Evolutionary conservation across 2,329 filamentous ascomycete species (phyloP).

Genomic region (Pestalotiopsis sp.): DNA sequence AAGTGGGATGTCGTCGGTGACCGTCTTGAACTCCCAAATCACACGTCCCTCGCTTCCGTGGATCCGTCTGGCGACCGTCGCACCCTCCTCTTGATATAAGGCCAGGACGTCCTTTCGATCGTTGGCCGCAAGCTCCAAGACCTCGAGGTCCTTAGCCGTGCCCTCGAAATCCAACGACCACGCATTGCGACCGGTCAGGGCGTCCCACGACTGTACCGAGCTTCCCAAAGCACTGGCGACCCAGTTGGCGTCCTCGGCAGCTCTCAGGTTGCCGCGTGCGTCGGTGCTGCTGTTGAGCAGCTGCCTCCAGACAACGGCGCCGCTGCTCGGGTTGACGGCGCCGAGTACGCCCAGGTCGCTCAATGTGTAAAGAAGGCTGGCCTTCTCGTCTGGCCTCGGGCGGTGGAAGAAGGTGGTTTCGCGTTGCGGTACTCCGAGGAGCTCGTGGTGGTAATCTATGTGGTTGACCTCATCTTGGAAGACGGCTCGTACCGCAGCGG

Average conservation of each 20-base stretch:
- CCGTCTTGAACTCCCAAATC: conserved; percentile 77
- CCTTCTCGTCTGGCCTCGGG: conserved; percentile 78
- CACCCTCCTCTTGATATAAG: conserved; percentile 61
- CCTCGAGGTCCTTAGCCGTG: conserved; percentile 70
- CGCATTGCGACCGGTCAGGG: conserved; percentile 73
- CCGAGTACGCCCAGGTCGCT: conserved; percentile 83
- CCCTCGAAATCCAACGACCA: conserved; percentile 71
- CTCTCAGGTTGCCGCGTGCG: conserved; percentile 60
- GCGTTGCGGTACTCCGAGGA: conserved; percentile 80
- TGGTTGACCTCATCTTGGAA: conserved; percentile 90
- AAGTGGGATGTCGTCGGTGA: conserved; percentile 69
- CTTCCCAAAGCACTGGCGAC: conserved; percentile 73
- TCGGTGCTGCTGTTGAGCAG: conserved; percentile 54
- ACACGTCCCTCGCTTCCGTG: conserved; percentile 72
- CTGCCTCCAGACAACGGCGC: conserved; percentile 85
- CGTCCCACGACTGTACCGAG: conserved; percentile 80
- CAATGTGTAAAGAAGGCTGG: conserved; percentile 87
- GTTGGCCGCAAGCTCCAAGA: conserved; percentile 69
- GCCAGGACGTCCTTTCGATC: conserved; percentile 70
- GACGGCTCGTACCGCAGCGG: conserved; percentile 63
- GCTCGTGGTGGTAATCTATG: conserved; percentile 89
- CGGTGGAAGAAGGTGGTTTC: conserved; percentile 94
- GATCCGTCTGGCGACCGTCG: conserved; percentile 67
- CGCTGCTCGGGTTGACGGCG: conserved; percentile 86
- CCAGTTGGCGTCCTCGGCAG: conserved; percentile 78